phyloP scores from a whole-genome alignment of 495 filamentous ascomycete species.

The Eremomyces bilateralis region DNA sequence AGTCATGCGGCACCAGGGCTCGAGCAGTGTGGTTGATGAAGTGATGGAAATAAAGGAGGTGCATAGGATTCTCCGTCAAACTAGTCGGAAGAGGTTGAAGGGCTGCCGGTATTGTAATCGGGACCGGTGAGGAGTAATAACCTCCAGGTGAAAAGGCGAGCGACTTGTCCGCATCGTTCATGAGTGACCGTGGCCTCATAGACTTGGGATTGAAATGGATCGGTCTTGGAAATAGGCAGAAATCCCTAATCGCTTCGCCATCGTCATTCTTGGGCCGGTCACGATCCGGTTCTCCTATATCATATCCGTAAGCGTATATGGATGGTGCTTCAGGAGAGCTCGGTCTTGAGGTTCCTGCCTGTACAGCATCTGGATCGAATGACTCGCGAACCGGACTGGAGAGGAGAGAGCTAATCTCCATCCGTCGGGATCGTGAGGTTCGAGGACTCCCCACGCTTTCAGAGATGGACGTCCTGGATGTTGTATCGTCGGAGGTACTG shows the following conservation, averaged over 20 bases:
- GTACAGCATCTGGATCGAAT: slow-evolving; percentile 3
- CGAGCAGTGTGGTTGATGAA: slow-evolving; percentile 61
- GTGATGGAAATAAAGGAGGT: slow-evolving; percentile 56
- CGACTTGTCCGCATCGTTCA: too few relatives aligned
- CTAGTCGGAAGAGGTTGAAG: slow-evolving; percentile 34
- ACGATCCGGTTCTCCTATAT: slow-evolving; percentile 43
- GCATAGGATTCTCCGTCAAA: slow-evolving; percentile 54
- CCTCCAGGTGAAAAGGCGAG: slow-evolving; percentile 30
- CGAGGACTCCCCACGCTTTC: too few relatives aligned
- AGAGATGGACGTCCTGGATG: too few relatives aligned
- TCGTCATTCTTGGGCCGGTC: slow-evolving; percentile 54
- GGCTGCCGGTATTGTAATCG: slow-evolving; percentile 42
- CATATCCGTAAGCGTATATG: slow-evolving; percentile 44
- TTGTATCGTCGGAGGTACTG: too few relatives aligned
- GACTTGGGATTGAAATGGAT: too few relatives aligned
- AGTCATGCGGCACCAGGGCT: slow-evolving; percentile 57
- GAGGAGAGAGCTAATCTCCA: too few relatives aligned
- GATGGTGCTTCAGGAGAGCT: too few relatives aligned
- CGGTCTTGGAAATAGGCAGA: too few relatives aligned
- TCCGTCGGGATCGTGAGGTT: too few relatives aligned
- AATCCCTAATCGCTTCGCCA: slow-evolving; percentile 22
- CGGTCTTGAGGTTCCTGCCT: too few relatives aligned
- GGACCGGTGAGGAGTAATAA: slow-evolving; percentile 49
- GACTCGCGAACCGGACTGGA: too few relatives aligned
- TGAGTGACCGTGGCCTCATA: too few relatives aligned